Evolutionary conservation across 2,329 filamentous ascomycete species (phyloP), one percentile per base, ranked within the genome.

Genomic region (Blumeriella jaapii): DNA sequence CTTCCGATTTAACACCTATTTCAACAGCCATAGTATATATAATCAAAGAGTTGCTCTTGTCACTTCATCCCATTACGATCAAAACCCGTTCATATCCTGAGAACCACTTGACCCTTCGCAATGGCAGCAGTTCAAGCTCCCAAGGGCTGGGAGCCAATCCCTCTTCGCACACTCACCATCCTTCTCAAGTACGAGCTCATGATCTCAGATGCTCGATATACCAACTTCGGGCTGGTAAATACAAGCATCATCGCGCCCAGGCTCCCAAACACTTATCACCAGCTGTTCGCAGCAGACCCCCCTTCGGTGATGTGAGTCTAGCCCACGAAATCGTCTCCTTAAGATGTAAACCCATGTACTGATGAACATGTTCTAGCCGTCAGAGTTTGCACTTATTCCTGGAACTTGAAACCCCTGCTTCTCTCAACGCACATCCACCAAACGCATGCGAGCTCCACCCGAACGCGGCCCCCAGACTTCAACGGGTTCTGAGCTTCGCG

Each of bases 131-230:
- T 10, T n/a, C 7, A 9, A n/a, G 12, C 22, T 3, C 4, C 7
- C 22, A 9, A 8, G 9, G 22, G 9, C 12, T n/a, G 10, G 9
- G 23, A 34, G 11, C 29, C 29, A 15, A 38, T 38, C 11, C 17
- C 35, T 13, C 29, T 38, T 6, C 18, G 23, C 6, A 32, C 22
- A 10, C 24, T 38, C 14, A 17, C 9, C 5, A 18, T 38, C 2
- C 23, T 38, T 10, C 29, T 38, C 16, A 31, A 33, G 9, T 38
- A 38, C 11, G 35, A 33, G 17, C 20, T 20, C 5, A 38, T 38
- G 35, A 32, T 27, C 13, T 34, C 22, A 10, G 22, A 24, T n/a
- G 9, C 22, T 4, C 22, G 22, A 24, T 24, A 24, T n/a, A 10
- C 7, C 14, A 34, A 16, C 13, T 15, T 10, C 9, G 13, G 12